Percentiles rank a stretch among this genome's conserved stretches.
phyloP scores from a whole-genome alignment of 441 rosid species.

The Eutrema salsugineum region DNA sequence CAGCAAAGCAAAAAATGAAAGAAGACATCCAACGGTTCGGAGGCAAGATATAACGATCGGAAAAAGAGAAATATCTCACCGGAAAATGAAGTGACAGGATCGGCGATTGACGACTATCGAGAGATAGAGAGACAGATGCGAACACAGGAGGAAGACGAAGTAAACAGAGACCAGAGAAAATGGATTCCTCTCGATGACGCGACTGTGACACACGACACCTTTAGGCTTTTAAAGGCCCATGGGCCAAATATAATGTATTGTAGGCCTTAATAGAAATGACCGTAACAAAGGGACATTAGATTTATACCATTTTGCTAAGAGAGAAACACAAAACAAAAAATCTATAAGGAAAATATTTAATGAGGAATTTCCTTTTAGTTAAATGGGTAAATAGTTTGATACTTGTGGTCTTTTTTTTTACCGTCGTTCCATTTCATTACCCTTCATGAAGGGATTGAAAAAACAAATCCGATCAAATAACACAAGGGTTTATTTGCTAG shows the following conservation, averaged over 20 bases:
- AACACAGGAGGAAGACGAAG: conserved; percentile 5
- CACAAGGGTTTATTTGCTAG: too few species aligned
- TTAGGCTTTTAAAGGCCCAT: background rate
- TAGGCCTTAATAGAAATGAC: background rate
- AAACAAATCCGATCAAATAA: too few species aligned
- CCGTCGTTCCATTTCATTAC: too few species aligned
- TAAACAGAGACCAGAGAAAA: conserved; percentile 11
- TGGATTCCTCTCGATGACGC: background rate
- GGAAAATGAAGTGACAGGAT: conserved; percentile 3
- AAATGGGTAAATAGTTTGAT: too few species aligned
- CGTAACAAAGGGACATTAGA: too few species aligned
- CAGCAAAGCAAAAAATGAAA: background rate
- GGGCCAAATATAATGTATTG: background rate
- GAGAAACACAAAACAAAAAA: too few species aligned
- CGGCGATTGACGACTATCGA: conserved; percentile 3
- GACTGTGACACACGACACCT: background rate
- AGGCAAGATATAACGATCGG: background rate
- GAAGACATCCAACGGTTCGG: background rate
- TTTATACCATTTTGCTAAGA: too few species aligned
- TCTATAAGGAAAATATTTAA: too few species aligned
- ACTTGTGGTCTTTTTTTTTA: too few species aligned
- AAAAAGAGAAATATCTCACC: background rate
- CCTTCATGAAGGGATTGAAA: too few species aligned
- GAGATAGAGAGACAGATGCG: background rate
- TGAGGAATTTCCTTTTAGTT: too few species aligned